A percentile compares a stretch with the other conserved stretches of the same genome.
Conservation (phyloP, 139 green algal species). For the Tetradesmus obliquus region DNA sequence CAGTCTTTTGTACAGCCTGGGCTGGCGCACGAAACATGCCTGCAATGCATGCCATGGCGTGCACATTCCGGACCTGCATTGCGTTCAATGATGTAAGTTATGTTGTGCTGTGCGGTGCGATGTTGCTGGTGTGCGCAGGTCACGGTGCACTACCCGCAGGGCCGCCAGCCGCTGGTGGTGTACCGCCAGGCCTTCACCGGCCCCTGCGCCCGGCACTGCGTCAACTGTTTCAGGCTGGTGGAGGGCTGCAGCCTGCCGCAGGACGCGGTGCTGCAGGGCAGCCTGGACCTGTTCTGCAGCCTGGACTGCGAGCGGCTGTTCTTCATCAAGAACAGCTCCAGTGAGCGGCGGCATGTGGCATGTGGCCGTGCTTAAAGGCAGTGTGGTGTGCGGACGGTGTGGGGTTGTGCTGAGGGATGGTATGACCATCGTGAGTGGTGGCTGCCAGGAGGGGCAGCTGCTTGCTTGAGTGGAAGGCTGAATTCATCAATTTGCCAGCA, state of each 20-base stretch:
- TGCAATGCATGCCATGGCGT: background rate
- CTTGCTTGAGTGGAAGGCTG: background rate
- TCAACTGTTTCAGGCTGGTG: slow-evolving; percentile 67
- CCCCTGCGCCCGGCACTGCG: slow-evolving; percentile 64
- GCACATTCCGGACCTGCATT: background rate
- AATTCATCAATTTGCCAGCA: no score
- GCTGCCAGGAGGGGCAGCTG: background rate
- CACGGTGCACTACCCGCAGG: slow-evolving; percentile 33
- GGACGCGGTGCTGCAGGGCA: slow-evolving; percentile 58
- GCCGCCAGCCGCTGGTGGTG: slow-evolving; percentile 23
- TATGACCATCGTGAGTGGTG: no score
- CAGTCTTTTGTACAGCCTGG: background rate
- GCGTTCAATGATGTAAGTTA: no score
- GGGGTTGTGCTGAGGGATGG: background rate
- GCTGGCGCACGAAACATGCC: background rate
- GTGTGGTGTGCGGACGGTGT: background rate
- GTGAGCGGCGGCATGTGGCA: slow-evolving; percentile 10
- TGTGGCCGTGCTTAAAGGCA: background rate
- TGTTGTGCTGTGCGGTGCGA: background rate
- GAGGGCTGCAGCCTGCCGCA: slow-evolving; percentile 37
- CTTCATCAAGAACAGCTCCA: slow-evolving; percentile 61
- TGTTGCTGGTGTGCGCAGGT: slow-evolving; percentile 5
- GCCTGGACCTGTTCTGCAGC: slow-evolving; percentile 73
- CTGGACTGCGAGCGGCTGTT: slow-evolving; percentile 75
- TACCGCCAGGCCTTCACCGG: slow-evolving; percentile 74